Percentiles rank a stretch among this genome's conserved stretches.
These are phyloP conservation scores for Cercospora berteroae DNA, from an alignment of 2,329 filamentous ascomycete species.

Conservation along the genomic window DNA sequence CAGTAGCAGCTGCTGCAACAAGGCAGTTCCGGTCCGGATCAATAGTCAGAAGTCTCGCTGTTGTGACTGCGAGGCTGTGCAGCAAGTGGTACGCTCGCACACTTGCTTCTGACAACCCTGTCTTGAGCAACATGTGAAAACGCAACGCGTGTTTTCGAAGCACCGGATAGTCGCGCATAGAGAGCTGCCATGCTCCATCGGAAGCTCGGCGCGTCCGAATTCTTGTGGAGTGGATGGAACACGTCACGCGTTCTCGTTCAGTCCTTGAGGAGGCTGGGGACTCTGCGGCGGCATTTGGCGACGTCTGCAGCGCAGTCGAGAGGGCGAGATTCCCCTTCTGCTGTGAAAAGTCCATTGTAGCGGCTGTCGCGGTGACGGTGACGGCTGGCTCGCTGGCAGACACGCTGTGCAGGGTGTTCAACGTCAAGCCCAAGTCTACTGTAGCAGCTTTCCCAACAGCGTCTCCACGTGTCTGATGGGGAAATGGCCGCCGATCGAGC, in stretches of 20 bases:
- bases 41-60: not conserved
- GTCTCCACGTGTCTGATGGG: not conserved
- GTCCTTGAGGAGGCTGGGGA: not conserved
- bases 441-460: not conserved
- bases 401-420: conserved; percentile 1
- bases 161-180: not conserved
- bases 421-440: conserved; percentile 2
- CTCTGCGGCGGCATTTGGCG: not conserved
- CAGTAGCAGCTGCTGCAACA: not conserved
- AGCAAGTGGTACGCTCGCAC: not conserved
- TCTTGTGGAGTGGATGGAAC: not conserved
- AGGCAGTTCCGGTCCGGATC: not conserved
- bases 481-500: not conserved
- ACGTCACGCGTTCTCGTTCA: not conserved
- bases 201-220: not conserved
- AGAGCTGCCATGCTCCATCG: not conserved
- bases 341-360: not conserved
- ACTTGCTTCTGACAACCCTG: not conserved
- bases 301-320: not conserved
- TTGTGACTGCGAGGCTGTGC: not conserved
- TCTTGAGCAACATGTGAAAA: not conserved
- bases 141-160: not conserved
- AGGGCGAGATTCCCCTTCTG: not conserved
- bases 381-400: not conserved
- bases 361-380: not conserved